Conservation (phyloP, 106 monocot genomes). For the Acanthochlamys bracteata region DNA sequence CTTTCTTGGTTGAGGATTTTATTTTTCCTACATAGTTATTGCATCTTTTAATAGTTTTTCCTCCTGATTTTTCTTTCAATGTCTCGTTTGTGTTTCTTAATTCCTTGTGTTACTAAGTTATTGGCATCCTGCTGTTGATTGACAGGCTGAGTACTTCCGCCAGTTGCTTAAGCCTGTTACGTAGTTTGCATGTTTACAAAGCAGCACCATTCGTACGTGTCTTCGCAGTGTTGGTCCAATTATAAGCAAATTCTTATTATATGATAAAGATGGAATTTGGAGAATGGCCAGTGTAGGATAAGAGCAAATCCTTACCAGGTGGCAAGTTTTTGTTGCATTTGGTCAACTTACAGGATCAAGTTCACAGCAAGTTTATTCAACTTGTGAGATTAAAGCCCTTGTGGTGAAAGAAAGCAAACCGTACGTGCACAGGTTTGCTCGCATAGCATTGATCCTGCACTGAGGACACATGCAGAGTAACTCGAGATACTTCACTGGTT, state of each 20-base stretch:
- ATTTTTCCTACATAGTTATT: no score
- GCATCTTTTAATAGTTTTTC: no score
- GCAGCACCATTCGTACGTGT: neutral
- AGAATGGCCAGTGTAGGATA: slow-evolving; percentile 1
- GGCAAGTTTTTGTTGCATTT: no score
- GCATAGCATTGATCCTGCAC: neutral
- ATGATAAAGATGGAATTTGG: neutral
- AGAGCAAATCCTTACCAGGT: no score
- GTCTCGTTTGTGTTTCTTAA: neutral
- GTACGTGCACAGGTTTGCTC: no score
- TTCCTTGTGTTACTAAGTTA: neutral
- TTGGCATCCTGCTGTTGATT: slow-evolving; percentile 6
- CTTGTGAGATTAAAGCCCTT: no score
- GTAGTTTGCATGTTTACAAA: slow-evolving; percentile 27
- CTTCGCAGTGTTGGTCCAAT: neutral
- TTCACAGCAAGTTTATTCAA: no score
- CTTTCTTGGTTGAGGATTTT: no score
- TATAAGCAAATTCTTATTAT: neutral
- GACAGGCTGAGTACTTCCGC: slow-evolving; percentile 73
- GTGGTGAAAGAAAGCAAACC: no score
- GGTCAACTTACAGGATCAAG: no score
- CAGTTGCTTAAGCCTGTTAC: slow-evolving; percentile 81
- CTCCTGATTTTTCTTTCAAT: neutral
- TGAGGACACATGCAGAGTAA: slow-evolving; percentile 44
- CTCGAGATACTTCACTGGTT: slow-evolving; percentile 20